phyloP scores from a whole-genome alignment of 148 eudicot species.

The Fagopyrum tataricum region DNA sequence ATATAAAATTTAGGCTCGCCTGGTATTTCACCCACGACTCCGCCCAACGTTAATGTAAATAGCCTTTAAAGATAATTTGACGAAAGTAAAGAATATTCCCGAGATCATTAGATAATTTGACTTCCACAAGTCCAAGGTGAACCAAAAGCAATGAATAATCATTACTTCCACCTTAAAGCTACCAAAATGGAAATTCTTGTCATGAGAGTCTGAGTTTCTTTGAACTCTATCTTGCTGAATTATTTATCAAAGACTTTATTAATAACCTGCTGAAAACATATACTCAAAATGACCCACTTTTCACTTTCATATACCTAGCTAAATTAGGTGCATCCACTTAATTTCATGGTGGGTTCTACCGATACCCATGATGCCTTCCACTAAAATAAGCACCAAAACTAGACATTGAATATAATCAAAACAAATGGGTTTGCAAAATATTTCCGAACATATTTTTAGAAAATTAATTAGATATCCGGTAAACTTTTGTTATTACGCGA shows the following conservation, averaged over 20 bases:
- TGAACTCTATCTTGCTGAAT: neutral
- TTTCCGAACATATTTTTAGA: no score
- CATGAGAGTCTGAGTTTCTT: neutral
- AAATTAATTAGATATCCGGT: no score
- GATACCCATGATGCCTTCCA: constrained; percentile 23
- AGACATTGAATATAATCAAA: neutral
- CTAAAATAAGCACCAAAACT: constrained; percentile 11
- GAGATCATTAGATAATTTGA: neutral
- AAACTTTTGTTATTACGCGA: no score
- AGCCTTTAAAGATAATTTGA: no score
- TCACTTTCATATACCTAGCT: neutral
- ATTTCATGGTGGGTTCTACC: neutral
- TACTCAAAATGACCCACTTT: neutral
- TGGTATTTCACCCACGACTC: no score
- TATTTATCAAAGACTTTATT: neutral
- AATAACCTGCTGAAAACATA: neutral
- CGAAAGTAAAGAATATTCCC: neutral
- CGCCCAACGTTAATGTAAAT: no score
- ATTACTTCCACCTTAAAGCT: neutral
- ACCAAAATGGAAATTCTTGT: neutral
- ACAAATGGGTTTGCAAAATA: neutral
- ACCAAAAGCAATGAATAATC: neutral
- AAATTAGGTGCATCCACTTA: neutral
- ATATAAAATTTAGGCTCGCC: no score
- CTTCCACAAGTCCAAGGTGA: neutral